Percentiles rank a stretch among this genome's conserved stretches.
phyloP scores from a whole-genome alignment of 1,284 basidiomycete species.

The Irpex lacteus region DNA sequence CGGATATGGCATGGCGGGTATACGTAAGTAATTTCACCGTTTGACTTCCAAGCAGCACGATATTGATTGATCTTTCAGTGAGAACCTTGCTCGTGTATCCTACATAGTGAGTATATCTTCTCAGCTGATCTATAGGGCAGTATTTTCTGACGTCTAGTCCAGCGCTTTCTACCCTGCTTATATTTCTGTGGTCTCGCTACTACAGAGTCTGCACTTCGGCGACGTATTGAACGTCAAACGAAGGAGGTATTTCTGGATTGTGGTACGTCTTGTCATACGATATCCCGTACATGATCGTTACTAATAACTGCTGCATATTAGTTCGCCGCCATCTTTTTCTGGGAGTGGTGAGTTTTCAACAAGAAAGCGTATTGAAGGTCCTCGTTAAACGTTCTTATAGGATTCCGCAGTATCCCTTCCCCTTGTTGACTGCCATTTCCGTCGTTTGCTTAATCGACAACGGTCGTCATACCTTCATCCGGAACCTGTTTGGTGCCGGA shows the following conservation, averaged over 20 bases:
- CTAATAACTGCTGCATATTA: constrained; percentile 3
- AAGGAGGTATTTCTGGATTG: constrained; percentile 52
- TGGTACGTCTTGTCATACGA: constrained; percentile 27
- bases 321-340: constrained; percentile 49
- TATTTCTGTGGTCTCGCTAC: constrained; percentile 53
- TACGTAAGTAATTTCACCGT: not conserved
- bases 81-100: constrained; percentile 60
- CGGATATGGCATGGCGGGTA: constrained; percentile 61
- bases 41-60: not conserved
- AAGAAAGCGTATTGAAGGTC: not conserved
- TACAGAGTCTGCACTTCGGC: constrained; percentile 55
- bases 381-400: constrained; percentile 13
- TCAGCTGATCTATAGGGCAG: not conserved
- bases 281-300: not conserved
- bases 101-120: constrained; percentile 43
- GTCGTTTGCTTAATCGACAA: constrained; percentile 50
- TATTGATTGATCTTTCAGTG: constrained; percentile 25
- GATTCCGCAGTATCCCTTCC: constrained; percentile 44
- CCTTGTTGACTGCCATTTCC: constrained; percentile 46
- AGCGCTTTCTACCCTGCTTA: constrained; percentile 56
- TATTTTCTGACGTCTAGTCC: not conserved
- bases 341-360: constrained; percentile 36
- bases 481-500: constrained; percentile 51
- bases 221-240: constrained; percentile 44
- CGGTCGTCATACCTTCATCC: constrained; percentile 40